Conservation (phyloP, 2,329 filamentous ascomycete genomes). For the Aspergillus sp. region DNA sequence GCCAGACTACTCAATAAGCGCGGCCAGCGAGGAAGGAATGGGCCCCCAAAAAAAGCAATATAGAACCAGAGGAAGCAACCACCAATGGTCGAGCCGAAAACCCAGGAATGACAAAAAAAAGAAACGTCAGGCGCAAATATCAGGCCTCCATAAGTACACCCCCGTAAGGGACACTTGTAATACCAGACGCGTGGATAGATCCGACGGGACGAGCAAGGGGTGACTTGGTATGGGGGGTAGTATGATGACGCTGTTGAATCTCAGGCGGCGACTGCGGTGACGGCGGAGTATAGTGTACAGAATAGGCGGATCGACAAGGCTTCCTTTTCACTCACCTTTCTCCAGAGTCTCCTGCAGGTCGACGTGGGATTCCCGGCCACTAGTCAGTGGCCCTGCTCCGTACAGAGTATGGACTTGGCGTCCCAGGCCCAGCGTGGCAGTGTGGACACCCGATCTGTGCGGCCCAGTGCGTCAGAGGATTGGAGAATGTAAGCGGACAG, state of each 20-base stretch:
- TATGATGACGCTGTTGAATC: background rate
- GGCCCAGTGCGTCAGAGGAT: conserved; percentile 4
- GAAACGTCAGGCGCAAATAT: background rate
- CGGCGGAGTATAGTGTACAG: too few relatives aligned
- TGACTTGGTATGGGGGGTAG: background rate
- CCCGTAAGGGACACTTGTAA: background rate
- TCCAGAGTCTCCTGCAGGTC: background rate
- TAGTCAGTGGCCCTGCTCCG: conserved; percentile 2
- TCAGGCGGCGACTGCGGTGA: too few relatives aligned
- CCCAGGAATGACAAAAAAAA: conserved; percentile 4
- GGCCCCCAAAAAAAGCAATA: background rate
- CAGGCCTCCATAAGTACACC: background rate
- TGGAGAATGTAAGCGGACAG: background rate
- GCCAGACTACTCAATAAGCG: background rate
- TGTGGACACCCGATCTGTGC: conserved; percentile 8
- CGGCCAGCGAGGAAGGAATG: background rate
- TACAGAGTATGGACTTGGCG: conserved; percentile 11
- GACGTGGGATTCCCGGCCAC: conserved; percentile 9
- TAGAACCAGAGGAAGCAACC: conserved; percentile 4
- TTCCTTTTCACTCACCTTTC: too few relatives aligned
- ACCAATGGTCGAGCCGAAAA: background rate
- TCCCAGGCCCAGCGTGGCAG: conserved; percentile 16
- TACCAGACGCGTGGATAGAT: background rate
- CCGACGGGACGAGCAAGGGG: conserved; percentile 1
- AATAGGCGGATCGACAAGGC: too few relatives aligned